Conservation (phyloP, 768 basidiomycete genomes). For the Lactifluus pinguis region DNA sequence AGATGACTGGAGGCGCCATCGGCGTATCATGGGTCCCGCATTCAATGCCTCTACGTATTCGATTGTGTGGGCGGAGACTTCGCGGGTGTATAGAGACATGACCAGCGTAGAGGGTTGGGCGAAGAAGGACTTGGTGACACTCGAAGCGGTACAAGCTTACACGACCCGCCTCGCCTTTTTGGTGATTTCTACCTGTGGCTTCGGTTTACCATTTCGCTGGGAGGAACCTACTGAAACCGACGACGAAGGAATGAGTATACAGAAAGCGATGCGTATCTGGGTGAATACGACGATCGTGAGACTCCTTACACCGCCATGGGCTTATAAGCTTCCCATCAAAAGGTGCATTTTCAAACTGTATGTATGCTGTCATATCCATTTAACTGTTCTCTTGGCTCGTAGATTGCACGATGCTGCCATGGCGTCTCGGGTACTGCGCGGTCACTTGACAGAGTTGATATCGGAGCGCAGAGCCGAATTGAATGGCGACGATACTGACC, state of each 20-base stretch:
- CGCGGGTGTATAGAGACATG: conserved; percentile 18
- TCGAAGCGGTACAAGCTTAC: conserved; percentile 13
- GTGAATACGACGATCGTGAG: not conserved
- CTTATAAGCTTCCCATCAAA: conserved; percentile 5
- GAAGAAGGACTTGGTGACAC: not conserved
- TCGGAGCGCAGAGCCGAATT: conserved; percentile 12
- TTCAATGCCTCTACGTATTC: conserved; percentile 21
- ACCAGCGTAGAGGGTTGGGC: conserved; percentile 15
- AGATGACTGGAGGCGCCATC: conserved; percentile 19
- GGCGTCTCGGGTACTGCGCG: not conserved
- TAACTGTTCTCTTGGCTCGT: not conserved
- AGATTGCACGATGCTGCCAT: not conserved
- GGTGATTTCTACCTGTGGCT: conserved; percentile 20
- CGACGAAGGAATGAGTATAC: conserved; percentile 7
- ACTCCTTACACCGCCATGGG: conserved; percentile 1
- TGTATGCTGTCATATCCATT: not conserved
- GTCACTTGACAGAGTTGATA: not conserved
- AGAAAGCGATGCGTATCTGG: conserved; percentile 3
- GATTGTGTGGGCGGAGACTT: conserved; percentile 20
- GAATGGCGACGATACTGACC: not conserved
- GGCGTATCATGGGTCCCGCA: conserved; percentile 21
- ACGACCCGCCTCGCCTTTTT: conserved; percentile 19
- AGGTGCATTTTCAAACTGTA: not conserved
- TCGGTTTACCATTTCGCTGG: conserved; percentile 12
- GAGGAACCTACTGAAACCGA: not conserved